phyloP scores from a whole-genome alignment of 1,284 basidiomycete species.

The Dichomitus squalens region DNA sequence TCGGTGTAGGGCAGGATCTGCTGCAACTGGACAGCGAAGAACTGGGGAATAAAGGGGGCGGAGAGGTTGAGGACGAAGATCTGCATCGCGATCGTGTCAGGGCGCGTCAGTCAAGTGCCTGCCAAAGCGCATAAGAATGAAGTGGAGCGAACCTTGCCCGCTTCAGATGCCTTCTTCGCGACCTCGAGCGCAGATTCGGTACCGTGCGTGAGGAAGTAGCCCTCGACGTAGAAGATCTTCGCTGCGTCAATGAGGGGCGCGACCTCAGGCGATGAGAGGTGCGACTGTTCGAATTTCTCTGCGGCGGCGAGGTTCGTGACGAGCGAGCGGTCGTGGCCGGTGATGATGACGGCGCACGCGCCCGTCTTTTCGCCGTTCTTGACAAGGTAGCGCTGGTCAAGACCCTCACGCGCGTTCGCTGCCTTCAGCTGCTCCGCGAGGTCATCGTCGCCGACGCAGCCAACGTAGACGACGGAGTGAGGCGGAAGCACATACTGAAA shows the following conservation, averaged over 20 bases:
- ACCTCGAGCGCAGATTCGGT: conserved; percentile 74
- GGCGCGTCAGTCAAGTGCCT: too few relatives aligned
- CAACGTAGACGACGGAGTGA: conserved; percentile 93
- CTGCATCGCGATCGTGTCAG: conserved; percentile 39
- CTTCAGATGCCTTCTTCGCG: conserved; percentile 79
- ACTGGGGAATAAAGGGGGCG: conserved; percentile 96
- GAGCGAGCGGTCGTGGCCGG: conserved; percentile 91
- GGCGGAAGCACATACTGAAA: conserved; percentile 85
- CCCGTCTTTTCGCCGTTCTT: conserved; percentile 89
- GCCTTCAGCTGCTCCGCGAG: conserved; percentile 87
- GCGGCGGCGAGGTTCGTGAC: conserved; percentile 91
- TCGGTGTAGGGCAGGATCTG: conserved; percentile 84
- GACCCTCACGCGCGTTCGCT: conserved; percentile 95
- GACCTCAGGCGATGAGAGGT: conserved; percentile 80
- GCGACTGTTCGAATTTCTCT: conserved; percentile 84
- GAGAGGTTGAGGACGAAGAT: conserved; percentile 93
- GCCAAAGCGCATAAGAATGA: background rate
- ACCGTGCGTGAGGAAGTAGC: conserved; percentile 98
- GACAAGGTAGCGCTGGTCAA: conserved; percentile 90
- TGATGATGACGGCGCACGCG: conserved; percentile 96
- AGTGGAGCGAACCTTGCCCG: conserved; percentile 64
- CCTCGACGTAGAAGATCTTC: conserved; percentile 93
- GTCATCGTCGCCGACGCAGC: conserved; percentile 92
- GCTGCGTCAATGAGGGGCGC: conserved; percentile 81
- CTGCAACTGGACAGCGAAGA: conserved; percentile 86